Base-by-base conservation (phyloP, 441 rosid genomes). In the Populus trichocarpa region DNA sequence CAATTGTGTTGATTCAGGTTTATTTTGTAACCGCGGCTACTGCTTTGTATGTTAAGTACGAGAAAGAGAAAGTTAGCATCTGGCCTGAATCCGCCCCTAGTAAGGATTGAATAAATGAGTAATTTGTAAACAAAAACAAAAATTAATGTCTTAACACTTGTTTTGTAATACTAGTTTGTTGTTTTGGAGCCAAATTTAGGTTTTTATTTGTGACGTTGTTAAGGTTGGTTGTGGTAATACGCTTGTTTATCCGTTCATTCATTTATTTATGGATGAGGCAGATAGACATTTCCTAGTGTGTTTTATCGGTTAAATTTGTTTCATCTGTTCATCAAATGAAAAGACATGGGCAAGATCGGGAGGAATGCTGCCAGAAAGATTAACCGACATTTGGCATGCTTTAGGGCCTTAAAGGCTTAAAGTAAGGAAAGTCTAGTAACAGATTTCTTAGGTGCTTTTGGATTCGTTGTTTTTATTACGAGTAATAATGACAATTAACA, bases 51-150 rank as follows among this genome's bases (percentile, higher is more conserved):
- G 83, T 90, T 12, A 93, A 93, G 83, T 79, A 87, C 12, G 90
- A 94, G 89, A 94, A 91, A 74, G 99, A 92, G 84, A 96, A 83
- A 53, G 86, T 88, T 26, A 85, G 97, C 50, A 84, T 91, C 57
- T 96, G 98, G 98, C 97, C 97, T 12, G 71, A 83, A 23, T 79
- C 82, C 22, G 36, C 80, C 16, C 75, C 79, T 0, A 23, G 76
- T 2, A 81, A 83, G 66, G 71, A 86, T 26, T 84, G 75, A 83
- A 76, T 11, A 13, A 12, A 33, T 20, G 28, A 61, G 14, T 22
- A 22, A 22, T n/a, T 61, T 61, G 66, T 3, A 22, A 9, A 3
- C 66, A 22, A 22, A 61, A 11, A 61, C 11, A 61, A 9, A 22
- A 61, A 22, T n/a, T 9, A 23, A 22, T 61, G 66, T 61, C 22